A percentile compares a stretch with the other conserved stretches of the same genome.
These are phyloP conservation scores for Talaromyces islandicus DNA, from an alignment of 2,329 filamentous ascomycete species.

Conservation along the genomic window DNA sequence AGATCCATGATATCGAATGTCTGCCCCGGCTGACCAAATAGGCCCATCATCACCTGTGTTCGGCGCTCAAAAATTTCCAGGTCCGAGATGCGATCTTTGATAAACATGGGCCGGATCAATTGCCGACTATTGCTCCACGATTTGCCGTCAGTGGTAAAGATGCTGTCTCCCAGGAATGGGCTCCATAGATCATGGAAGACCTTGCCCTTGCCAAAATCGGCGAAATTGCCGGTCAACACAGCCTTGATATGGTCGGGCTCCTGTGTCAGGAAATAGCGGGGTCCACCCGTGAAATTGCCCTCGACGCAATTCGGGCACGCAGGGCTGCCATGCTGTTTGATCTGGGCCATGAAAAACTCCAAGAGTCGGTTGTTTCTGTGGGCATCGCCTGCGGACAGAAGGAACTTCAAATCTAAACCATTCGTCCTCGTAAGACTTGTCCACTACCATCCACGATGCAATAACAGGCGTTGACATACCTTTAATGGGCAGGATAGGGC, in stretches of 20 bases:
- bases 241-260: conserved; percentile 80
- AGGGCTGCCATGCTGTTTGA: background rate
- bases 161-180: conserved; percentile 53
- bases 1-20: conserved; percentile 14
- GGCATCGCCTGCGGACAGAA: background rate
- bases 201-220: conserved; percentile 70
- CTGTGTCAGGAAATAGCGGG: conserved; percentile 55
- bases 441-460: background rate
- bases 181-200: conserved; percentile 66
- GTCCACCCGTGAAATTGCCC: conserved; percentile 1
- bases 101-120: conserved; percentile 80
- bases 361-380: conserved; percentile 1
- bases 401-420: conserved; percentile 1
- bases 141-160: conserved; percentile 74
- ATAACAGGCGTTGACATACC: background rate
- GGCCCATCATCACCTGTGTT: conserved; percentile 58
- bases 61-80: conserved; percentile 71
- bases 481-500: conserved; percentile 1
- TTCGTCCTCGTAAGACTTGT: background rate
- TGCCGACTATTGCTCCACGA: conserved; percentile 75
- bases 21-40: conserved; percentile 53
- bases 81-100: conserved; percentile 76
- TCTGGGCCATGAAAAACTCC: background rate
- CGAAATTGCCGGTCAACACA: conserved; percentile 69
- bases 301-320: conserved; percentile 1